Evolutionary conservation across 2,329 filamentous ascomycete species (phyloP).

Genomic region (Talaromyces pinophilus): DNA sequence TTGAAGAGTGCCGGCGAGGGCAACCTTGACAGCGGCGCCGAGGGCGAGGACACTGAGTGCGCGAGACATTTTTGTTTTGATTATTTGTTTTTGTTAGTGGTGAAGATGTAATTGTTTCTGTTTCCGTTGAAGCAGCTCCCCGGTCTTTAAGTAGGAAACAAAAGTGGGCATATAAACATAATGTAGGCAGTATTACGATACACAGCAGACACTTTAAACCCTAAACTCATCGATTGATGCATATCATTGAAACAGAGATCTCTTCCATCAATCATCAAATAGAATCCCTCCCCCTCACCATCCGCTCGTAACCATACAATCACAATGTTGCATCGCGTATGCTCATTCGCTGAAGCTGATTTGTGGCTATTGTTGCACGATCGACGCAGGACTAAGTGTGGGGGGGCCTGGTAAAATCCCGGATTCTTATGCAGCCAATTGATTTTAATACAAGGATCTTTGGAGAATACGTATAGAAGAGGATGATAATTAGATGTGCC

Average conservation of each 20-base stretch:
- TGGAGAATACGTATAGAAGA: not conserved
- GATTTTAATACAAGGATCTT: not conserved
- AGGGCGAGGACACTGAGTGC: slow-evolving; percentile 14
- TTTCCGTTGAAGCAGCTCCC: not conserved
- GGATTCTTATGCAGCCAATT: not conserved
- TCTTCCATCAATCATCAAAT: not conserved
- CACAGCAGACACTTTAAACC: not conserved
- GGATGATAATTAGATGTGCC: not conserved
- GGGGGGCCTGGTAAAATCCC: not conserved
- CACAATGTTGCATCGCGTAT: slow-evolving; percentile 19
- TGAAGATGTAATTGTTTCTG: not conserved
- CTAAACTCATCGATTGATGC: not conserved
- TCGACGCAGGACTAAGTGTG: not conserved
- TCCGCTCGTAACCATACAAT: slow-evolving; percentile 11
- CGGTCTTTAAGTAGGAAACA: slow-evolving; percentile 5
- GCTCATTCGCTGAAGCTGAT: slow-evolving; percentile 17
- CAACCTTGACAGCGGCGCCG: slow-evolving; percentile 19
- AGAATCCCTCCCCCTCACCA: not conserved
- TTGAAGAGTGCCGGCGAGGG: slow-evolving; percentile 32
- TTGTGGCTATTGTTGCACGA: slow-evolving; percentile 6
- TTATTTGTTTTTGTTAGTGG: not conserved
- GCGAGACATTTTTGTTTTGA: slow-evolving; percentile 13
- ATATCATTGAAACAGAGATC: not conserved
- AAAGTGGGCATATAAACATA: not conserved
- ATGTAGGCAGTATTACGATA: not conserved